Conservation (phyloP, 768 basidiomycete species). For the Chalciporus sphaerocephalus region DNA sequence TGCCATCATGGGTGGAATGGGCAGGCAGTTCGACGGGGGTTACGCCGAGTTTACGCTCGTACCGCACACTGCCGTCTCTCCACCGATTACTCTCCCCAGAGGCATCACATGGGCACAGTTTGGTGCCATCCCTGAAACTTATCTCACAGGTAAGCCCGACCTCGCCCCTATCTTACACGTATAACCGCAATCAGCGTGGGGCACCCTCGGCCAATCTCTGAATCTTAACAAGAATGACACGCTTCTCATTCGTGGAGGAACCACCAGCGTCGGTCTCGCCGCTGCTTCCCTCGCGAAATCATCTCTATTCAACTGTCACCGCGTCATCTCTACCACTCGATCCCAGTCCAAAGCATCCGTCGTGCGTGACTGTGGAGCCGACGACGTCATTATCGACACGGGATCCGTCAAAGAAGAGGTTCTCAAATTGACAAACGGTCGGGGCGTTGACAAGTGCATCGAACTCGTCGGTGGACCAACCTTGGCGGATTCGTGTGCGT, state of each 20-base stretch:
- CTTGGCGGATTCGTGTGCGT: neutral
- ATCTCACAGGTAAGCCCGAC: too few relatives aligned
- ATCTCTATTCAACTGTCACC: neutral
- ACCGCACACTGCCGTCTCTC: constrained; percentile 23
- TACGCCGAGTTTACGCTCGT: constrained; percentile 25
- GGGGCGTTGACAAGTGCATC: neutral
- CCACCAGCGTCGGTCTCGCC: neutral
- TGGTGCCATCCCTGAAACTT: too few relatives aligned
- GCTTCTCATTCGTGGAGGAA: neutral
- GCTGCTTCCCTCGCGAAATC: neutral
- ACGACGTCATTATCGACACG: too few relatives aligned
- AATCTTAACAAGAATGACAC: too few relatives aligned
- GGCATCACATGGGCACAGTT: too few relatives aligned
- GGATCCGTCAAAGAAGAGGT: too few relatives aligned
- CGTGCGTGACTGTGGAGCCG: too few relatives aligned
- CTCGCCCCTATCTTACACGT: too few relatives aligned
- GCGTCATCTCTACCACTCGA: neutral
- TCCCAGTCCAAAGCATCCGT: too few relatives aligned
- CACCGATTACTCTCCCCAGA: constrained; percentile 2
- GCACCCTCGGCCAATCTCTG: neutral
- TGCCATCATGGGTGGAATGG: too few relatives aligned
- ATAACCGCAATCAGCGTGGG: neutral
- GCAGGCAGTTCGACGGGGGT: too few relatives aligned
- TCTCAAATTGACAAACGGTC: neutral
- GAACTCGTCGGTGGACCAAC: neutral